A percentile compares a stretch with the other conserved stretches of the same genome.
These are phyloP conservation scores for Tolypocladium pustulatum DNA, from an alignment of 2,329 filamentous ascomycete genomes.

Conservation along the genomic window DNA sequence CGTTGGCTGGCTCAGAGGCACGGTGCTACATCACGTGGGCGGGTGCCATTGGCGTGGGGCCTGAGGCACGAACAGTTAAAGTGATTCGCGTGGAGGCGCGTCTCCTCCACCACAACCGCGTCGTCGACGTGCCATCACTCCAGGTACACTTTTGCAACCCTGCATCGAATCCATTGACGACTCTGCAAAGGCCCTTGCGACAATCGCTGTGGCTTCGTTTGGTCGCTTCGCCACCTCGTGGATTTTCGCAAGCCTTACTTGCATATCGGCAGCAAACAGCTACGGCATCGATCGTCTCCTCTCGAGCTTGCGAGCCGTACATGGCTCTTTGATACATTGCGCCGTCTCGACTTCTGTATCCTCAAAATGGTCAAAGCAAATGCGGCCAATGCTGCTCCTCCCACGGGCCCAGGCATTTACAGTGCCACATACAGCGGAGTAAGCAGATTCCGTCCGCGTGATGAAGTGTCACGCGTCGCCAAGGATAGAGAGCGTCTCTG, in stretches of 20 bases:
- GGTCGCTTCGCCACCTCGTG: background rate
- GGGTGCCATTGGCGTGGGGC: constrained; percentile 6
- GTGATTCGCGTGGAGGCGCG: constrained; percentile 27
- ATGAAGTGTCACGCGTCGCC: background rate
- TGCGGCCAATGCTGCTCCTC: constrained; percentile 11
- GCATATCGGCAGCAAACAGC: background rate
- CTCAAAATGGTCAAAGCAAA: constrained; percentile 37
- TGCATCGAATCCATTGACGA: constrained; percentile 4
- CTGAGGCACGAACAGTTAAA: constrained; percentile 26
- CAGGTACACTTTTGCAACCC: constrained; percentile 14
- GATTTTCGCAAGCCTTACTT: background rate
- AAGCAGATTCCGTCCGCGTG: constrained; percentile 17
- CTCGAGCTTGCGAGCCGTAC: background rate
- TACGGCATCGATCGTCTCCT: background rate
- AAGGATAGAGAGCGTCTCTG: background rate
- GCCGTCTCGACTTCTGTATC: constrained; percentile 9
- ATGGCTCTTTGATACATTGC: background rate
- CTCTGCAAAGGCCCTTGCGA: background rate
- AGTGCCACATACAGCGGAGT: constrained; percentile 62
- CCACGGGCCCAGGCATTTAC: constrained; percentile 42
- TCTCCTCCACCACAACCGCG: constrained; percentile 22
- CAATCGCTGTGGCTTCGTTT: background rate
- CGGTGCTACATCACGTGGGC: constrained; percentile 20
- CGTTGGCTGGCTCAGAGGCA: constrained; percentile 7
- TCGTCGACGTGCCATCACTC: constrained; percentile 24